These are phyloP conservation scores for Oryza brachyantha DNA, from an alignment of 176 grass and related monocot genomes.

Conservation along the genomic window DNA sequence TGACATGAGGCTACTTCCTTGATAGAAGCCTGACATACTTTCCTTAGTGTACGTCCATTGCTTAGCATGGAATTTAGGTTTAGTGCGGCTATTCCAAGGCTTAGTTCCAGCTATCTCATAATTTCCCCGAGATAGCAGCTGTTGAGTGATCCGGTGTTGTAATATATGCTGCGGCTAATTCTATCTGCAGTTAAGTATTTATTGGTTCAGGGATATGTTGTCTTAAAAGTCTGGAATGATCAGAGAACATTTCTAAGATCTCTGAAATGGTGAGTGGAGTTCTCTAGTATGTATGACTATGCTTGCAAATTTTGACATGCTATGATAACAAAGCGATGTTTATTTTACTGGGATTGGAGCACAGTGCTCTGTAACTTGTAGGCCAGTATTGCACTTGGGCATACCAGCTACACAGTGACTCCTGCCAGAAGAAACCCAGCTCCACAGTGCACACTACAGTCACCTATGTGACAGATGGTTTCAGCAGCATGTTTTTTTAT, in stretches of 20 bases:
- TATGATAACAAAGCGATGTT: neutral
- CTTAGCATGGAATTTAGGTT: constrained; percentile 46
- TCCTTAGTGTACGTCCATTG: constrained; percentile 31
- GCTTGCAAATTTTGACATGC: neutral
- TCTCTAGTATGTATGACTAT: neutral
- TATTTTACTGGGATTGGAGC: neutral
- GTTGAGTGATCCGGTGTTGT: constrained; percentile 58
- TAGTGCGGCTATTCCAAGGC: constrained; percentile 25
- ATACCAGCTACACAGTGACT: neutral
- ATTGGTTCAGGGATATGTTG: neutral
- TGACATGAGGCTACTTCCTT: constrained; percentile 27
- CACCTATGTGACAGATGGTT: neutral
- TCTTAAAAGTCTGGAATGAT: constrained; percentile 13
- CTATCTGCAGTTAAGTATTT: constrained; percentile 42
- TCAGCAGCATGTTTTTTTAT: neutral
- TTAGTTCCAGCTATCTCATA: constrained; percentile 32
- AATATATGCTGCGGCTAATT: constrained; percentile 74
- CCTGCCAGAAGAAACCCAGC: neutral
- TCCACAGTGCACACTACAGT: neutral
- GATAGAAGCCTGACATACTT: neutral
- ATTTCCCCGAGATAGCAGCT: constrained; percentile 51
- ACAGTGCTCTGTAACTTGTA: neutral
- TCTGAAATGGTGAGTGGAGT: neutral
- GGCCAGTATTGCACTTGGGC: neutral
- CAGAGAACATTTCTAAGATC: neutral